These are phyloP conservation scores for Metarhizium anisopliae DNA, from an alignment of 2,329 filamentous ascomycete species.

Conservation along the genomic window DNA sequence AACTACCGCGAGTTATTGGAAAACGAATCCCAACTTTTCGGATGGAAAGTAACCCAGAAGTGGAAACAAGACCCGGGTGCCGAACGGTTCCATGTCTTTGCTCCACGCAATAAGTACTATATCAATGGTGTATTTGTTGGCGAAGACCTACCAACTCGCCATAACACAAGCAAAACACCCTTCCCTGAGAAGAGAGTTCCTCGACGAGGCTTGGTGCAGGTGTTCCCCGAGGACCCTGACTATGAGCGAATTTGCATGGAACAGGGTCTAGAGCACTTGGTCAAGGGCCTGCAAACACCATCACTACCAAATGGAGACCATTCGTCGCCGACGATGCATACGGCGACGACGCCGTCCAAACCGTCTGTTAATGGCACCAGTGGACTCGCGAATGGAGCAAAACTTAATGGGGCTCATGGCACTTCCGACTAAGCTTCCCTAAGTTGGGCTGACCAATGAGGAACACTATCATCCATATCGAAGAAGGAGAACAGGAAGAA, in stretches of 20 bases:
- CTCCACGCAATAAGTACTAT: slow-evolving; percentile 49
- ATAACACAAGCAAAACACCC: slow-evolving; percentile 41
- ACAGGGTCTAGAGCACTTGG: slow-evolving; percentile 47
- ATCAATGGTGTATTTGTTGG: slow-evolving; percentile 44
- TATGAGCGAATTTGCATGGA: slow-evolving; percentile 46
- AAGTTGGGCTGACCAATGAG: background rate
- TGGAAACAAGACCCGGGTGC: slow-evolving; percentile 52
- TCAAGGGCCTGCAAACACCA: slow-evolving; percentile 36
- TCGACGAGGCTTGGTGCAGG: slow-evolving; percentile 42
- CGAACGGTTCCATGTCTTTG: slow-evolving; percentile 41
- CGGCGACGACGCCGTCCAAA: slow-evolving; percentile 16
- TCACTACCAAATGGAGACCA: slow-evolving; percentile 37
- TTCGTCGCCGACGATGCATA: slow-evolving; percentile 35
- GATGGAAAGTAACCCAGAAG: slow-evolving; percentile 36
- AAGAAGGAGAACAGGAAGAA: background rate
- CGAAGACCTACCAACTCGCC: slow-evolving; percentile 39
- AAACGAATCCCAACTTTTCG: slow-evolving; percentile 33
- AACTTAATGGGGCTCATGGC: slow-evolving; percentile 22
- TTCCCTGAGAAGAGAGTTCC: slow-evolving; percentile 47
- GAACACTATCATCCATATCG: background rate
- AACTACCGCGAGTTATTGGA: slow-evolving; percentile 52
- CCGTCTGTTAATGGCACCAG: slow-evolving; percentile 22
- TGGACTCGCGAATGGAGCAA: slow-evolving; percentile 15
- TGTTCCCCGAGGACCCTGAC: slow-evolving; percentile 47
- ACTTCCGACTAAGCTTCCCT: slow-evolving; percentile 1